phyloP scores from a whole-genome alignment of 371 early-diverging fungal species.

The Apophysomyces elegans region DNA sequence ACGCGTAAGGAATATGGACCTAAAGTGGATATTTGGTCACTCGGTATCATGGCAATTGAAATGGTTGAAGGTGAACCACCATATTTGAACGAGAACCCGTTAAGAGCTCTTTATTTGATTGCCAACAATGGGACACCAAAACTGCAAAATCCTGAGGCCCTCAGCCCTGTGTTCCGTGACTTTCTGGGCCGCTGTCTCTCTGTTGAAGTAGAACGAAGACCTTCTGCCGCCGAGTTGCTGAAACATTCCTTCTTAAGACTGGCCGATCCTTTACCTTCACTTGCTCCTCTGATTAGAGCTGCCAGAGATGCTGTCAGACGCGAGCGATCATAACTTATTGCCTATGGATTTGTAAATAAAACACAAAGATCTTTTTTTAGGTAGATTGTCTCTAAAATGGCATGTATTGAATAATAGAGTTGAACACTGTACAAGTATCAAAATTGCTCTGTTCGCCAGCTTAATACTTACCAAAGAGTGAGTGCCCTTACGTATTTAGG shows the following conservation, averaged over 20 bases:
- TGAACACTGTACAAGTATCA: too few relatives aligned
- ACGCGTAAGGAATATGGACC: constrained; percentile 92
- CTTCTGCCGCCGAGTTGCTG: constrained; percentile 81
- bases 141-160: constrained; percentile 86
- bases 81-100: constrained; percentile 91
- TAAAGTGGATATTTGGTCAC: constrained; percentile 96
- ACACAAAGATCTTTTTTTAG: background rate
- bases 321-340: constrained; percentile 7
- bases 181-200: constrained; percentile 85
- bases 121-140: constrained; percentile 96
- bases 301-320: constrained; percentile 23
- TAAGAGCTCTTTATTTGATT: constrained; percentile 92
- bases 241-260: constrained; percentile 87
- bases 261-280: constrained; percentile 85
- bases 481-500: too few relatives aligned
- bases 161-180: constrained; percentile 80
- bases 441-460: too few relatives aligned
- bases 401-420: too few relatives aligned
- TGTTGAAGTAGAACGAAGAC: constrained; percentile 87
- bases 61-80: constrained; percentile 95
- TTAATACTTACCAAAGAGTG: too few relatives aligned
- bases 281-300: constrained; percentile 82
- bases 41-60: constrained; percentile 96
- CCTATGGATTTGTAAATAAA: constrained; percentile 8
- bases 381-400: too few relatives aligned